Evolutionary conservation across 2,329 filamentous ascomycete genomes (phyloP), one percentile per base, ranked within the genome.

Genomic region (Geosmithia morbida): DNA sequence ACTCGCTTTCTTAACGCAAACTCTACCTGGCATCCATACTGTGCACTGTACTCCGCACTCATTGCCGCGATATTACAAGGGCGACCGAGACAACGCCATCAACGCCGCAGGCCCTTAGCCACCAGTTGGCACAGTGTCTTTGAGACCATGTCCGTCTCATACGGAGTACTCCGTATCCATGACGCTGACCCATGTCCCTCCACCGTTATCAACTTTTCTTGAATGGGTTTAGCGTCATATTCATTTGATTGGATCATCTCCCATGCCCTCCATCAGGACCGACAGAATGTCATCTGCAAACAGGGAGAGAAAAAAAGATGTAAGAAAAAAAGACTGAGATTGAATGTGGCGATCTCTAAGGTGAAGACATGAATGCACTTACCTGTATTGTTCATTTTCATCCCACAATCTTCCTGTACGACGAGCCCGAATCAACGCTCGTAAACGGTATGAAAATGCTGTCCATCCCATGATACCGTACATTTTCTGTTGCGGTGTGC

Each of bases 171-270:
- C 22, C 22, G 22, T 11, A 16, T 37, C 33, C 33, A 37, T 37
- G 33, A 37, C 33, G 33, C 33, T 37, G 10, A 11, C 33, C 33
- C 33, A 37, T 11, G 33, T 16, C 33, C 14, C 33, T 16, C 33
- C 11, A 37, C 33, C 33, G 33, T 37, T 37, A 37, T 37, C 33
- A 16, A 6, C 19, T 16, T 43, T 43, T 7, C 41, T 20, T 11
- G 19, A 22, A 43, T 20, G 11, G 41, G 41, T 16, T 37, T 45
- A 26, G 43, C 26, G 43, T 16, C 22, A 16, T 16, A 8, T 26
- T 16, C 43, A 16, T 45, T 45, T 45, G 26, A 45, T 45, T 30
- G 22, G 43, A 6, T 33, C 43, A 33, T 33, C 43, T 45, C 43
- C 43, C 43, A 45, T 8, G 5, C 43, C 19, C n/a, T 37, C 11